phyloP scores from a whole-genome alignment of 129 eudicot species.

The Escallonia herrerae region DNA sequence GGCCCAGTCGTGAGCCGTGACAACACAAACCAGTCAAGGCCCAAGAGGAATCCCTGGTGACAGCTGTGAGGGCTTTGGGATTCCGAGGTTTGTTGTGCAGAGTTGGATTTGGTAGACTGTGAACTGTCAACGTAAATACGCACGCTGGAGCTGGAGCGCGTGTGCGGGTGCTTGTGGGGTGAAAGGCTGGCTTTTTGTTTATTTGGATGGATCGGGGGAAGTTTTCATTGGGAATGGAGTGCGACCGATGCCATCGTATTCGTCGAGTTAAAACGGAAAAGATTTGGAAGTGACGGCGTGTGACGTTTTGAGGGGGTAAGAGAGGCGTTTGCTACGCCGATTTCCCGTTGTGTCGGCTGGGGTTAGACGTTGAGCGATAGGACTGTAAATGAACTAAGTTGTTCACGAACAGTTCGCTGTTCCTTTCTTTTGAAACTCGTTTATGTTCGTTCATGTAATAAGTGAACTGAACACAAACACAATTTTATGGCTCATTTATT shows the following conservation, averaged over 20 bases:
- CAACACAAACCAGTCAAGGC: background rate
- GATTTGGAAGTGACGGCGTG: background rate
- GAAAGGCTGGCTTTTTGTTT: slow-evolving; percentile 4
- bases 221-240: slow-evolving; percentile 15
- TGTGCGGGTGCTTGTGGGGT: background rate
- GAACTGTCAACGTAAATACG: slow-evolving; percentile 18
- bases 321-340: background rate
- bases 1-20: slow-evolving; percentile 18
- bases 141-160: background rate
- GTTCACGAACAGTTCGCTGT: background rate
- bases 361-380: background rate
- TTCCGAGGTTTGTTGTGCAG: background rate
- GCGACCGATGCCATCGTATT: slow-evolving; percentile 23
- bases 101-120: slow-evolving; percentile 12
- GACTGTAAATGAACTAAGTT: background rate
- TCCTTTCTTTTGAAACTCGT: background rate
- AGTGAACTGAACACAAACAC: no score
- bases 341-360: background rate
- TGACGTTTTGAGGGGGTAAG: background rate
- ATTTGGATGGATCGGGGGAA: background rate
- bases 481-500: no score
- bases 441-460: no score
- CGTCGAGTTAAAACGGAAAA: background rate
- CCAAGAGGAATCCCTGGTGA: slow-evolving; percentile 15
- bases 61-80: background rate